Percentiles rank a stretch among this genome's conserved stretches.
Evolutionary conservation across 176 grass and related monocot genomes (phyloP).

Genomic region (Paspalum notatum): DNA sequence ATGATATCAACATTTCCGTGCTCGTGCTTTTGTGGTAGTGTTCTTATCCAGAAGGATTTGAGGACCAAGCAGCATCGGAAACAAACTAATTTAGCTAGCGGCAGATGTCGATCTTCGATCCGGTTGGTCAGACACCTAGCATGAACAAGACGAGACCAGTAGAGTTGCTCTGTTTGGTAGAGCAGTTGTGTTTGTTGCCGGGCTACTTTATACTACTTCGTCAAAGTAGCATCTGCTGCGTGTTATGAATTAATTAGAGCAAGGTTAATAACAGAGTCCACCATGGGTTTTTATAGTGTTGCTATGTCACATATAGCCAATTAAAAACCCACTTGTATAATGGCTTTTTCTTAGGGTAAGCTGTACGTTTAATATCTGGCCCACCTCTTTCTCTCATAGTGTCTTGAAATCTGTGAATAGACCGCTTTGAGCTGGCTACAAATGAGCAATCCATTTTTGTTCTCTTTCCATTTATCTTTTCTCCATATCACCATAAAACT

Average conservation of each 20-base stretch:
- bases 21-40: background rate
- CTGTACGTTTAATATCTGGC: too few relatives aligned
- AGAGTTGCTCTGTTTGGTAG: conserved; percentile 27
- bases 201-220: conserved; percentile 6
- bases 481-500: too few relatives aligned
- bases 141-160: conserved; percentile 6
- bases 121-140: conserved; percentile 51
- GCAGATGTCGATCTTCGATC: conserved; percentile 3
- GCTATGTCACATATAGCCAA: too few relatives aligned
- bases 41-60: background rate
- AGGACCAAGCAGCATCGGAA: background rate
- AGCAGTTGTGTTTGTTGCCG: conserved; percentile 39
- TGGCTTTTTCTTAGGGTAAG: too few relatives aligned
- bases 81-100: conserved; percentile 21
- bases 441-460: too few relatives aligned
- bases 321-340: too few relatives aligned
- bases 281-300: too few relatives aligned
- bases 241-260: background rate
- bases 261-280: too few relatives aligned
- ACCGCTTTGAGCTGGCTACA: too few relatives aligned
- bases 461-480: too few relatives aligned
- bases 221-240: conserved; percentile 21
- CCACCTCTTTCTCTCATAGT: too few relatives aligned
- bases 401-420: too few relatives aligned
- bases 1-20: background rate